Evolutionary conservation across 1,139 yeast species (phyloP), one percentile per base, ranked within the genome.

Genomic region (Geotrichum carabidarum): DNA sequence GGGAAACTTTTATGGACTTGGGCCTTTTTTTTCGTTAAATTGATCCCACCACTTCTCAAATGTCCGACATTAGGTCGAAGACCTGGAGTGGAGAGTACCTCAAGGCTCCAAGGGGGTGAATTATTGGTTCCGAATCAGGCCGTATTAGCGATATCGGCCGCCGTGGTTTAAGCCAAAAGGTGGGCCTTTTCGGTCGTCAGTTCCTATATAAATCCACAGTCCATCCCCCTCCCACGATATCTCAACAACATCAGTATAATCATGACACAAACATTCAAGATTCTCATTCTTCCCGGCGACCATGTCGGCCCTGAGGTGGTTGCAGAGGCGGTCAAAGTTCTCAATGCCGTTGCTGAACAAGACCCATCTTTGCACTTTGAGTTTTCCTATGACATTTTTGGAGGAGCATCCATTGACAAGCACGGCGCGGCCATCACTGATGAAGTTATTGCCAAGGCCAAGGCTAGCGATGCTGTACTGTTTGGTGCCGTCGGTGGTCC

Each of bases 401-500:
- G 96, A 57, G 96, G 96, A 62, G 94, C 95, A 55, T 91, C 96
- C 48, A 88, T 89, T 66, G 96, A 89, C 68, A 94, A 93, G 56
- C 83, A 91, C 51, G 96, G 96, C 48, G 83, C 71, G 40, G 95
- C 96, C 56, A 76, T 89, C 61, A 85, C 95, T 11, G 89, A 82
- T 56, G 88, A 78, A 52, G 80, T 94, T 1, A 75, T 89, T 51
- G 84, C 74, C 52, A 84, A 90, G 18, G 80, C 95, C 42, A 86
- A 85, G 69, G 71, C 72, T 32, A 81, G 95, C 0, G 93, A 88
- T 69, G 96, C 96, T 30, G 94, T 89, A n/a, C 74, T 89, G 59
- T 77, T 89, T 59, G 96, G 96, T 60, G 95, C 96, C 8, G 96
- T 89, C 35, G 96, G 96, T 59, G 96, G 96, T 36, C 96, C 96